These are phyloP conservation scores for Magnolia sinica DNA, from an alignment of 164 flowering plant species.

Conservation along the genomic window DNA sequence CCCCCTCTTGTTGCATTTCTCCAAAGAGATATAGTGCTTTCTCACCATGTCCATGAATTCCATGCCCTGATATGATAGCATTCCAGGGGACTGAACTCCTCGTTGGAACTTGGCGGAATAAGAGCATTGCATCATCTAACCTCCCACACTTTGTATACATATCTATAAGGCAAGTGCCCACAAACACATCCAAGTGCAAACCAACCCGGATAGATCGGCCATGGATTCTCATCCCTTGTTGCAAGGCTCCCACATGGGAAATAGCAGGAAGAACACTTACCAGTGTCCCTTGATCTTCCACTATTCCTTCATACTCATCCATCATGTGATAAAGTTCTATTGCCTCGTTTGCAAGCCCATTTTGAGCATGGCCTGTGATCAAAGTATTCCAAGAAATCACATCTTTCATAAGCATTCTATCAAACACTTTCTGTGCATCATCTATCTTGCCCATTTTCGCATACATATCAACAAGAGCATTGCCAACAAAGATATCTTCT, in stretches of 20 bases:
- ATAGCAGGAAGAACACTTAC: constrained; percentile 62
- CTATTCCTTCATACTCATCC: constrained; percentile 30
- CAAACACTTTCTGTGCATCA: constrained; percentile 43
- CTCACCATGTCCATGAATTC: constrained; percentile 55
- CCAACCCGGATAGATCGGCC: constrained; percentile 33
- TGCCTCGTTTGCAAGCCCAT: constrained; percentile 66
- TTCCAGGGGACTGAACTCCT: constrained; percentile 57
- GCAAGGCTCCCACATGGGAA: constrained; percentile 60
- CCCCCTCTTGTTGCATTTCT: constrained; percentile 46
- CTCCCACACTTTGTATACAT: constrained; percentile 74
- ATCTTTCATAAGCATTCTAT: constrained; percentile 44
- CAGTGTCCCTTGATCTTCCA: constrained; percentile 57
- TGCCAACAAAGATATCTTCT: constrained; percentile 40
- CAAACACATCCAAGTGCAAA: constrained; percentile 45
- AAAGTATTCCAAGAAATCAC: constrained; percentile 68
- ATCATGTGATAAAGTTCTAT: constrained; percentile 38
- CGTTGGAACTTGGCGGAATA: constrained; percentile 41
- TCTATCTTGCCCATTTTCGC: constrained; percentile 51
- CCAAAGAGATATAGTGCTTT: constrained; percentile 39
- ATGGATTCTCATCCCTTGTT: constrained; percentile 53
- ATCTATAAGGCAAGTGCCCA: constrained; percentile 60
- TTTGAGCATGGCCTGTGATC: constrained; percentile 64
- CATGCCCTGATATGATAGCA: constrained; percentile 59
- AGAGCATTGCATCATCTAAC: constrained; percentile 40
- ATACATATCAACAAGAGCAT: constrained; percentile 74